Base-by-base conservation (phyloP, 2,329 filamentous ascomycete genomes). In the Diaporthe sp. region DNA sequence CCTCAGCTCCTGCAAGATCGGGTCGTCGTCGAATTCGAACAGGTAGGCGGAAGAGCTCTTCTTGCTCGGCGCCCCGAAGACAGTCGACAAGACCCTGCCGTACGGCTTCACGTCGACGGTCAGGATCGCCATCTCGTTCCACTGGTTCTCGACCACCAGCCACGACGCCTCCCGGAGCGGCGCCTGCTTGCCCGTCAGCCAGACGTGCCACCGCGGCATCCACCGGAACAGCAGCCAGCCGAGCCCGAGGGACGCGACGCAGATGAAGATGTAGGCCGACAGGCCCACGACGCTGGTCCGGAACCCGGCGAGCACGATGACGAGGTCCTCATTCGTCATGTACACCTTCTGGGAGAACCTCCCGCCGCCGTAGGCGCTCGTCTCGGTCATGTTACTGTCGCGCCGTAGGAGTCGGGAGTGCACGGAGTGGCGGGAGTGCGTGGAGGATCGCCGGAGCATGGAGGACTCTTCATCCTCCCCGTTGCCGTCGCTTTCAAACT, bases 101-200 rank as follows among this genome's bases (percentile, higher is more conserved):
- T 89, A 92, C 28, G 83, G 81, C 72, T 85, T 86, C 22, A 83
- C 84, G 50, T 88, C 87, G 17, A 98, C 88, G 67, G 91, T 81
- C 80, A 97, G 90, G n/a, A 97, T 90, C 17, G 89, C 88, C 83
- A 98, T 94, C 83, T 98, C 96, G 67, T 94, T 94, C 96, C 97
- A 98, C 88, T 98, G 95, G 80, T 99, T 98, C 89, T 93, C 97
- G 77, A 98, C 90, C 38, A 97, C 96, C 57, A 98, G 93, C 97
- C 97, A 99, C 75, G 94, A 89, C 80, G 95, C 97, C 72, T 94
- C 90, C 71, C 89, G 88, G 40, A 99, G 86, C 3, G 94, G 87
- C 22, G 90, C 90, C 7, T 92, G 85, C 71, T 86, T 89, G 38
- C 97, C 97, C 54, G 94, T 87, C 55, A 98, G 82, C 66, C 89